These are phyloP conservation scores for Mycena vulgaris DNA, from an alignment of 768 basidiomycete species.

Conservation along the genomic window DNA sequence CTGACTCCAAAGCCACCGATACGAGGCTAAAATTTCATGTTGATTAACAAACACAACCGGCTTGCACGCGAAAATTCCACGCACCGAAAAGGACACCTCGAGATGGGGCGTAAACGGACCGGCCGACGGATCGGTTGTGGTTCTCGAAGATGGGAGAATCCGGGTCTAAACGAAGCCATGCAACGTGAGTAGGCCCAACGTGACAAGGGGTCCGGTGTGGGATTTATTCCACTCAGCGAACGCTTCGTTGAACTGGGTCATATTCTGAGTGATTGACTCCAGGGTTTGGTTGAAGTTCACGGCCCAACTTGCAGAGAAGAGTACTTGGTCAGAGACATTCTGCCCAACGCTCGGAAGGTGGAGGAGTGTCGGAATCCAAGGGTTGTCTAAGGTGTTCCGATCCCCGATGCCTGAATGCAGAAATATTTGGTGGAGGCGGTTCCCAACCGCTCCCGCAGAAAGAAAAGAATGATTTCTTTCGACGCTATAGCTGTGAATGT, in stretches of 20 bases:
- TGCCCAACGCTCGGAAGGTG: slow-evolving; percentile 35
- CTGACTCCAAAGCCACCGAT: neutral
- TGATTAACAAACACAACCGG: too few relatives aligned
- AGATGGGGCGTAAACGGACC: slow-evolving; percentile 53
- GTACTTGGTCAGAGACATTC: slow-evolving; percentile 30
- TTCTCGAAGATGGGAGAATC: slow-evolving; percentile 41
- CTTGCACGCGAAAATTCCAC: too few relatives aligned
- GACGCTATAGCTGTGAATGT: slow-evolving; percentile 36
- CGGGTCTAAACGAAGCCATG: slow-evolving; percentile 45
- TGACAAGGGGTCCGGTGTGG: slow-evolving; percentile 48
- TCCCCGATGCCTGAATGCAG: slow-evolving; percentile 41
- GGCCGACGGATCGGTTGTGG: slow-evolving; percentile 48
- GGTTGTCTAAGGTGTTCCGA: neutral
- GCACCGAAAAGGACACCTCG: slow-evolving; percentile 47
- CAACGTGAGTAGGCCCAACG: slow-evolving; percentile 42
- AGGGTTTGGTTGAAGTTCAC: slow-evolving; percentile 11
- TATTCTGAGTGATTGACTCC: slow-evolving; percentile 10
- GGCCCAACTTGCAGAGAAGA: neutral
- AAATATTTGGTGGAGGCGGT: slow-evolving; percentile 42
- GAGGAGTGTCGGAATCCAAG: slow-evolving; percentile 19
- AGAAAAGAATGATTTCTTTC: slow-evolving; percentile 52
- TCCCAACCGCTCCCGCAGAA: slow-evolving; percentile 51
- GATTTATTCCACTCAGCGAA: slow-evolving; percentile 34
- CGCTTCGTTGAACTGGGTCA: slow-evolving; percentile 15
- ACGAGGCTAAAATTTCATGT: neutral